Evolutionary conservation across 495 filamentous ascomycete genomes (phyloP), one percentile per base, ranked within the genome.

Genomic region (Aspergillus taichungensis): DNA sequence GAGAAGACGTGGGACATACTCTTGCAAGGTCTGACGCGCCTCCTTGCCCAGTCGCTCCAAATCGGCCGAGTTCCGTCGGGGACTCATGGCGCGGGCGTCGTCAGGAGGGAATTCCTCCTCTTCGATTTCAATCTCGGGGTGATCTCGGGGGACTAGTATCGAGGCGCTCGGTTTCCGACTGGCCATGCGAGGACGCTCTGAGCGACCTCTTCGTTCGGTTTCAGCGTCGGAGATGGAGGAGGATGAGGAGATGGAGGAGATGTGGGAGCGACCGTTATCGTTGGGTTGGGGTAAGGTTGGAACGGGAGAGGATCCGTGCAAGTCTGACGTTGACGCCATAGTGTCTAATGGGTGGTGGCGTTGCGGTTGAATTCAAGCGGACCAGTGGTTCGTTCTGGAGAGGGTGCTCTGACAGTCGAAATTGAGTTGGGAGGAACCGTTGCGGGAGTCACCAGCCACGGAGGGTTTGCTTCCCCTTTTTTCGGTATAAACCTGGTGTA

Each of bases 61-160:
- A 54, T 98, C 91, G 40, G 88, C 87, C 46, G 81, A 94, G 52
- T 85, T 94, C 53, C 90, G 75, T 48, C 91, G 77, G 1, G 92
- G 92, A 63, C 88, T 95, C 92, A 98, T 98, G 34, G 88, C 83
- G 45, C 91, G 72, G 33, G 91, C 89, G 60, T 96, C 92, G 61
- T 88, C 83, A 3, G 84, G 84, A 13, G 87, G 88, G 48, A 83
- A 77, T 47, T 80, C 74, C 61, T 82, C 77, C 33, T 84, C 73
- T 47, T 82, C 63, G 8, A 83, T 72, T 54, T 85, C 81, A 40
- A 86, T 78, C 43, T 79, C 75, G 8, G 74, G 71, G 36, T 81
- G 79, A 53, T 89, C 83, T 43, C 84, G 76, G 12, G 85, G 83
- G 12, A 91, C 80, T 47, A 94, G 82, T 51, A 89, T 85, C 29